Conservation (phyloP, 1,284 basidiomycete genomes). For the Megacollybia platyphylla region DNA sequence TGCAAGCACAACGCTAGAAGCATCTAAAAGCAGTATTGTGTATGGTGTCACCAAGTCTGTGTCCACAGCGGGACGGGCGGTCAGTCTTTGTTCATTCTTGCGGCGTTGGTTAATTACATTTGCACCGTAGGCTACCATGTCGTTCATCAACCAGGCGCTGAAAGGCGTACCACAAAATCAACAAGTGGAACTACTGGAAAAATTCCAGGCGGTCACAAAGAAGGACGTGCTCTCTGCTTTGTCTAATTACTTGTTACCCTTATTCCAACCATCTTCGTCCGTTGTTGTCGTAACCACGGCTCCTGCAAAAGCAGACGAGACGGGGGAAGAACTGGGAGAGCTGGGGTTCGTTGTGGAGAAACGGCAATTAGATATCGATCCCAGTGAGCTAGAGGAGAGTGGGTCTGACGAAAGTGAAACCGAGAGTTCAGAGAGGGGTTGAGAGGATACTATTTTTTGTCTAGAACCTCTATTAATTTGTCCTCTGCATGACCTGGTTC, state of each 20-base stretch:
- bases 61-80: slow-evolving; percentile 77
- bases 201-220: slow-evolving; percentile 69
- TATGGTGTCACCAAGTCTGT: slow-evolving; percentile 74
- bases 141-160: slow-evolving; percentile 81
- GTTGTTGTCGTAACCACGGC: slow-evolving; percentile 78
- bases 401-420: slow-evolving; percentile 17
- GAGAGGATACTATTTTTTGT: slow-evolving; percentile 6
- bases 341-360: slow-evolving; percentile 75
- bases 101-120: not conserved
- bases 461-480: slow-evolving; percentile 51
- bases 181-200: slow-evolving; percentile 64
- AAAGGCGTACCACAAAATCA: slow-evolving; percentile 68
- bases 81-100: slow-evolving; percentile 21
- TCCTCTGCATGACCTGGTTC: slow-evolving; percentile 69
- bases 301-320: slow-evolving; percentile 68
- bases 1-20: slow-evolving; percentile 77
- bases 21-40: slow-evolving; percentile 86
- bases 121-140: slow-evolving; percentile 49
- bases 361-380: slow-evolving; percentile 57
- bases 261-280: slow-evolving; percentile 74
- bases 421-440: slow-evolving; percentile 14
- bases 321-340: slow-evolving; percentile 48
- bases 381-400: slow-evolving; percentile 29
- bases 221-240: slow-evolving; percentile 65
- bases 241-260: slow-evolving; percentile 69